phyloP scores from a whole-genome alignment of 352 stramenopile genomes.

The Phytophthora tentaculata region DNA sequence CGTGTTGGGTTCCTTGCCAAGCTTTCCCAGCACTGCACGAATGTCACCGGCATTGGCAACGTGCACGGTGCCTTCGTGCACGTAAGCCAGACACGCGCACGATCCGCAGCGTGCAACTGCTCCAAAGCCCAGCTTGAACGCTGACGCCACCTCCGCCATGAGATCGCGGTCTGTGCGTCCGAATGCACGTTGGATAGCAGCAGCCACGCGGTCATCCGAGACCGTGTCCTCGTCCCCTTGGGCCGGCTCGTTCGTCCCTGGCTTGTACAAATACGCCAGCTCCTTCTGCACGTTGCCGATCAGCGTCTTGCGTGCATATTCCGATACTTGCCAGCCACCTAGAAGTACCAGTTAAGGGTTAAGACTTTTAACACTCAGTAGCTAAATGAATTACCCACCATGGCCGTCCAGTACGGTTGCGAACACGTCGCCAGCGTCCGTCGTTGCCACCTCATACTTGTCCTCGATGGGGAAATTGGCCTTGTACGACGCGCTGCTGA shows the following conservation, averaged over 20 bases:
- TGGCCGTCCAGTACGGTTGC: slow-evolving; percentile 92
- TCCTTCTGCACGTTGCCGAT: slow-evolving; percentile 85
- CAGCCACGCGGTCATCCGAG: slow-evolving; percentile 59
- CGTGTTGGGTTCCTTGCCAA: slow-evolving; percentile 38
- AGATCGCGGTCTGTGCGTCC: slow-evolving; percentile 87
- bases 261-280: slow-evolving; percentile 58
- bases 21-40: slow-evolving; percentile 76
- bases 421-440: slow-evolving; percentile 81
- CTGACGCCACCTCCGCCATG: slow-evolving; percentile 74
- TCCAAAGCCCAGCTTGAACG: slow-evolving; percentile 93
- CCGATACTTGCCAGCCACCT: slow-evolving; percentile 93
- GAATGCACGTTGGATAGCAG: slow-evolving; percentile 86
- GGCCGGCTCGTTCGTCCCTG: slow-evolving; percentile 26
- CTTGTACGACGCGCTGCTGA: slow-evolving; percentile 70
- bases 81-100: slow-evolving; percentile 85
- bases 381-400: slow-evolving; percentile 43
- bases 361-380: background rate
- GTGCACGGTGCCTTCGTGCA: slow-evolving; percentile 78
- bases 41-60: slow-evolving; percentile 91
- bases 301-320: slow-evolving; percentile 84
- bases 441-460: slow-evolving; percentile 79
- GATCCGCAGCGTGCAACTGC: slow-evolving; percentile 87
- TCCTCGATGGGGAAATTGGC: slow-evolving; percentile 84
- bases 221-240: slow-evolving; percentile 37
- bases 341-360: background rate